These are phyloP conservation scores for Citrullus amarus DNA, from an alignment of 306 rosid species.

Conservation along the genomic window DNA sequence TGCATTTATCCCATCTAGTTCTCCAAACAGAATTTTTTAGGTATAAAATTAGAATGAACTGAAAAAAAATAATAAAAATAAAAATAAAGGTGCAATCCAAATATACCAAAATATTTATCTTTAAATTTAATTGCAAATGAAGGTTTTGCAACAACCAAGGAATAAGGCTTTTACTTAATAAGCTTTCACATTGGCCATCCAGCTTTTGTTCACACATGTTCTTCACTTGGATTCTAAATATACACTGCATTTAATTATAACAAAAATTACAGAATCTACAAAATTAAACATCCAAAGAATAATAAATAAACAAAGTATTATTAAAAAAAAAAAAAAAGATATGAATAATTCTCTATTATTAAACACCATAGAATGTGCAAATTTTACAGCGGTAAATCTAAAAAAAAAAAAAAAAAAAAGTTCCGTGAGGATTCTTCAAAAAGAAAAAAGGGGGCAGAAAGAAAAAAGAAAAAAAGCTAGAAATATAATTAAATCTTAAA, in stretches of 20 bases:
- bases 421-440: neutral
- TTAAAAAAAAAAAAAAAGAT: neutral
- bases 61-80: too few relatives aligned
- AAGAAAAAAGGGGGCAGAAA: neutral
- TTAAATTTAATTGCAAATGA: too few relatives aligned
- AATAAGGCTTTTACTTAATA: too few relatives aligned
- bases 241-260: neutral
- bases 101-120: too few relatives aligned
- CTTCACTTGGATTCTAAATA: neutral
- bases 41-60: too few relatives aligned
- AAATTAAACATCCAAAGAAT: neutral
- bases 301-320: too few relatives aligned
- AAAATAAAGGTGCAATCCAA: too few relatives aligned
- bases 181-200: too few relatives aligned
- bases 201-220: neutral
- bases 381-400: neutral
- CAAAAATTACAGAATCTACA: neutral
- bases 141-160: too few relatives aligned
- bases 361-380: neutral
- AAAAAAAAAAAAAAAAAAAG: neutral
- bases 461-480: neutral
- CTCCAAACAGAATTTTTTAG: too few relatives aligned
- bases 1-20: too few relatives aligned
- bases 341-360: neutral
- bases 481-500: neutral